Conservation (phyloP, 225 moss, liverwort and hornwort species). For the Sphagnum contortum region DNA sequence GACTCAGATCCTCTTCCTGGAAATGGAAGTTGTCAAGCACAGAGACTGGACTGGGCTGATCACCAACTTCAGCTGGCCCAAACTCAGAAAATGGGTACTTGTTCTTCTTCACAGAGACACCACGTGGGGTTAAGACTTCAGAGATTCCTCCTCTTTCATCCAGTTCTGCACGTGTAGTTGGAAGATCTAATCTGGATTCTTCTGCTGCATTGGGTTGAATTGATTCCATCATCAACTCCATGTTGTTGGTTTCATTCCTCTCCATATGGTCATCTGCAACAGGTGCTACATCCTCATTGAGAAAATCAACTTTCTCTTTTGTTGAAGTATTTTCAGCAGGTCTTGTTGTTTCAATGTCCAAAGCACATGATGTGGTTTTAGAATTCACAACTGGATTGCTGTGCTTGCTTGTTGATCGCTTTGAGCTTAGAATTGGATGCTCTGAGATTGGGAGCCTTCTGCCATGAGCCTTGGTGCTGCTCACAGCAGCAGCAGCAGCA, state of each 20-base stretch:
- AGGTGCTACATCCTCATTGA: no score
- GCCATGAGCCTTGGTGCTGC: conserved; percentile 4
- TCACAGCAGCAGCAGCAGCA: neutral
- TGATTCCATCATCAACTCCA: no score
- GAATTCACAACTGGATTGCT: conserved; percentile 27
- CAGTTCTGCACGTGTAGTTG: no score
- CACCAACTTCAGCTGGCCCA: conserved; percentile 23
- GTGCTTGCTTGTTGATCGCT: conserved; percentile 14
- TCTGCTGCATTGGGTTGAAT: no score
- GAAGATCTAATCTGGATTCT: no score
- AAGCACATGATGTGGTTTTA: conserved; percentile 8
- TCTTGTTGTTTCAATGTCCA: conserved; percentile 7
- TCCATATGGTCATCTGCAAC: no score
- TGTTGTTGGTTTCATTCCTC: no score
- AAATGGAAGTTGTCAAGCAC: conserved; percentile 49
- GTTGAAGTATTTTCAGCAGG: conserved; percentile 8
- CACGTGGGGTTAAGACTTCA: conserved; percentile 39
- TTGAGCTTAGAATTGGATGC: conserved; percentile 17
- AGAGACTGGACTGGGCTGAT: conserved; percentile 55
- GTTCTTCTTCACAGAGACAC: conserved; percentile 17
- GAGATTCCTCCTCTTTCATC: conserved; percentile 10
- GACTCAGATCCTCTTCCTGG: conserved; percentile 45
- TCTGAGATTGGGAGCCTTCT: conserved; percentile 13
- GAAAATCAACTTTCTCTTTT: conserved; percentile 5
- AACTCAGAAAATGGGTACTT: conserved; percentile 21